phyloP scores from a whole-genome alignment of 352 stramenopile species.

The Phytopythium boreale region DNA sequence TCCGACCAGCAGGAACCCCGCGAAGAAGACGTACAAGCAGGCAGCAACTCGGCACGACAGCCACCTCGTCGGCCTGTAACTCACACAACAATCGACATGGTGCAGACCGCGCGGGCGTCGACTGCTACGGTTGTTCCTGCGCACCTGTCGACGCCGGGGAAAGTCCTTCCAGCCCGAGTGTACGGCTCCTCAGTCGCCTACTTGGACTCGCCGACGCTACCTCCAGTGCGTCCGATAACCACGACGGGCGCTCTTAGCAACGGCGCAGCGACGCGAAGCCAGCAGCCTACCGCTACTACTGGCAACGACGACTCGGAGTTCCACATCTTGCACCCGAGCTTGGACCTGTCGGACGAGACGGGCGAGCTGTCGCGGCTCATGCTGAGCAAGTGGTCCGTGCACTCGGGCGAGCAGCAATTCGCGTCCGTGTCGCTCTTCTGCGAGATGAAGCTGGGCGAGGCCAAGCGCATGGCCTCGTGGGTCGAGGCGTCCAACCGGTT shows the following conservation, averaged over 20 bases:
- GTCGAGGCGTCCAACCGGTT: slow-evolving; percentile 75
- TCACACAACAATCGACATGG: neutral
- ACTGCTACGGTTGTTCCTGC: neutral
- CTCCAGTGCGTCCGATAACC: slow-evolving; percentile 24
- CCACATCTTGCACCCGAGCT: slow-evolving; percentile 47
- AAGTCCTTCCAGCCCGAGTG: slow-evolving; percentile 25
- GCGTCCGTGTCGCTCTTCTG: slow-evolving; percentile 69
- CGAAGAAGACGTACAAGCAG: neutral
- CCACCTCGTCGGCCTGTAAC: slow-evolving; percentile 9
- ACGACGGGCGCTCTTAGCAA: slow-evolving; percentile 9
- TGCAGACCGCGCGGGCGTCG: neutral
- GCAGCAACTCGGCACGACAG: slow-evolving; percentile 13
- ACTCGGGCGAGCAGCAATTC: slow-evolving; percentile 51
- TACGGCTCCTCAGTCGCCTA: slow-evolving; percentile 28
- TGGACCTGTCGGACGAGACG: slow-evolving; percentile 52
- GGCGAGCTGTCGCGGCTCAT: slow-evolving; percentile 57
- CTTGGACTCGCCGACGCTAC: slow-evolving; percentile 31
- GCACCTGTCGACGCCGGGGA: slow-evolving; percentile 4
- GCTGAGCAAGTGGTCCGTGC: slow-evolving; percentile 65
- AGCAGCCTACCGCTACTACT: neutral
- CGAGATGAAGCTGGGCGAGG: slow-evolving; percentile 79
- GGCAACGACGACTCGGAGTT: slow-evolving; percentile 37
- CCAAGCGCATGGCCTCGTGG: slow-evolving; percentile 68
- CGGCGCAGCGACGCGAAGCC: slow-evolving; percentile 2
- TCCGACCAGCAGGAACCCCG: neutral